phyloP scores from a whole-genome alignment of 139 green algal genomes.

The Picochlorum sp. region DNA sequence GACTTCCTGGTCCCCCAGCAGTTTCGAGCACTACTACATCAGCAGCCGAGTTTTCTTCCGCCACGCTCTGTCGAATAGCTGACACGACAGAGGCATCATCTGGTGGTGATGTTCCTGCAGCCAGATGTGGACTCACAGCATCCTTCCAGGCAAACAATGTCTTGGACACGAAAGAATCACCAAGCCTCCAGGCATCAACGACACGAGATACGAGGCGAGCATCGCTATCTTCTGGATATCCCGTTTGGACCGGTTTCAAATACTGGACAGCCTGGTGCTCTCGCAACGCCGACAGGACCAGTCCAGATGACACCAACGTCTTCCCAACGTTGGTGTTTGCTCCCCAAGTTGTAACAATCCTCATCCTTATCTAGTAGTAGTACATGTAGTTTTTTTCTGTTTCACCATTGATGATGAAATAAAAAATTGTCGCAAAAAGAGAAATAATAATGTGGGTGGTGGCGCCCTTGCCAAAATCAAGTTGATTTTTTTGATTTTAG shows the following conservation, averaged over 20 bases:
- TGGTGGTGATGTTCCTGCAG: constrained; percentile 17
- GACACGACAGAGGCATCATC: too few species aligned
- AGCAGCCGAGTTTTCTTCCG: too few species aligned
- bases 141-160: constrained; percentile 59
- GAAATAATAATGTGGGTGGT: too few species aligned
- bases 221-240: constrained; percentile 79
- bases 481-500: too few species aligned
- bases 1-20: constrained; percentile 79
- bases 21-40: constrained; percentile 72
- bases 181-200: not conserved
- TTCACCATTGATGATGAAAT: too few species aligned
- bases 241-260: constrained; percentile 95
- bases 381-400: too few species aligned
- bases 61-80: too few species aligned
- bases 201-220: constrained; percentile 48
- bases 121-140: constrained; percentile 74
- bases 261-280: constrained; percentile 11
- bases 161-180: not conserved
- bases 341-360: constrained; percentile 52
- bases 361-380: too few species aligned
- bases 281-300: constrained; percentile 23
- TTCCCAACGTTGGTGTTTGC: constrained; percentile 93
- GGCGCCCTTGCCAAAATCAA: too few species aligned
- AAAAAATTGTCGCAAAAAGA: too few species aligned
- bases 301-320: constrained; percentile 75